Percentiles rank a stretch among this genome's conserved stretches.
phyloP scores from a whole-genome alignment of 1,284 basidiomycete genomes.

The Peniophora sp. region DNA sequence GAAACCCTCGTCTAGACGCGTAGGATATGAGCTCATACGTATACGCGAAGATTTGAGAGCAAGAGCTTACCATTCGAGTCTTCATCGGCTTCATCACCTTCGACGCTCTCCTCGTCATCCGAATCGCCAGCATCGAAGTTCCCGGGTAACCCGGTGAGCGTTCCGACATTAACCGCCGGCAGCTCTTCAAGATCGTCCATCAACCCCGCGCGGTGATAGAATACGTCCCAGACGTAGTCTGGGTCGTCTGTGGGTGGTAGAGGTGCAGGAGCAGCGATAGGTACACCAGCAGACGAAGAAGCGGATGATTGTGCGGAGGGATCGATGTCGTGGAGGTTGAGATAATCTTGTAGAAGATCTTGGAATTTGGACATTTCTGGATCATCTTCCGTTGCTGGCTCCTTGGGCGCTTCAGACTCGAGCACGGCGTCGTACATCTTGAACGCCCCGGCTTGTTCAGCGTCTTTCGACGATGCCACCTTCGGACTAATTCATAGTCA shows the following conservation, averaged over 20 bases:
- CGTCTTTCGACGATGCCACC: conserved; percentile 45
- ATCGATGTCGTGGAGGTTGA: conserved; percentile 31
- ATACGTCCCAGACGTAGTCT: conserved; percentile 77
- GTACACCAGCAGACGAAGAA: conserved; percentile 2
- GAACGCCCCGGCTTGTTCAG: conserved; percentile 30
- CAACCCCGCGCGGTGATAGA: conserved; percentile 57
- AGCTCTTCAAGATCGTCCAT: conserved; percentile 49
- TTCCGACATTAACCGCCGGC: conserved; percentile 49
- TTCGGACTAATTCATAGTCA: conserved; percentile 34
- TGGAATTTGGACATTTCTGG: conserved; percentile 68
- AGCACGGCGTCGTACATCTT: conserved; percentile 64
- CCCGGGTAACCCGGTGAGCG: conserved; percentile 55
- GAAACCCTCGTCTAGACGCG: conserved; percentile 68
- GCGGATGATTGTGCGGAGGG: conserved; percentile 11
- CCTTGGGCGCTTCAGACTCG: conserved; percentile 20
- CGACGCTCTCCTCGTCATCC: conserved; percentile 52
- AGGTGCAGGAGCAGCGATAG: conserved; percentile 2
- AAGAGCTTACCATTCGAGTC: conserved; percentile 62
- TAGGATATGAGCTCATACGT: no score
- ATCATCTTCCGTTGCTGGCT: conserved; percentile 28
- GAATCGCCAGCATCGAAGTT: conserved; percentile 37
- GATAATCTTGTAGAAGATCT: conserved; percentile 62
- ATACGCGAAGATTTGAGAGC: conserved; percentile 1
- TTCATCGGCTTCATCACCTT: conserved; percentile 70
- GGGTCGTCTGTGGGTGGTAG: conserved; percentile 20